Base-by-base conservation (phyloP, 768 basidiomycete genomes). In the Gymnopilus junonius region DNA sequence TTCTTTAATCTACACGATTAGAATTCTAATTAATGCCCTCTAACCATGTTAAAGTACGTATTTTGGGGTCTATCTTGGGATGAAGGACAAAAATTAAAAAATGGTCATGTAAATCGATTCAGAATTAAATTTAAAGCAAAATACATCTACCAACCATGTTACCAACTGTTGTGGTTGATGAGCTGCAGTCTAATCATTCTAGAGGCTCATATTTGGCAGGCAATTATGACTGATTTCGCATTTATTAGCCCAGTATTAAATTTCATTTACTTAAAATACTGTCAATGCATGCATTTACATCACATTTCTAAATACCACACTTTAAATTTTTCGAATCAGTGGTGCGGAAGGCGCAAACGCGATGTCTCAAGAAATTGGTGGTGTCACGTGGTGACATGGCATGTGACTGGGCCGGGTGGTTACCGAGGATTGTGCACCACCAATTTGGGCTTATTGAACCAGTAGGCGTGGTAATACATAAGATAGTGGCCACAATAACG, bases 401-500 rank as follows among this genome's bases (percentile, higher is more conserved):
- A 20, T 43, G 20, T 43, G 42, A 43, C 42, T 21, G 20, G 20
- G 35, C 11, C 11, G 11, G 4, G 35, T 10, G 42, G n/a, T 43
- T 12, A 25, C 45, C 45, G 14, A n/a, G n/a, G n/a, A n/a, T n/a
- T n/a, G n/a, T n/a, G n/a, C n/a, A n/a, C n/a, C n/a, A n/a, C n/a
- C n/a, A n/a, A 46, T 84, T 71, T 2, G 88, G 83, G 20, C 83
- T 80, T 23, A 91, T 78, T 3, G 77, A 74, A 34, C 85, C 87
- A 5, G 90, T 90, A 0, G 91, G 91, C 12, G 82, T 85, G 2
- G 87, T 84, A 59, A 93, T 79, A 27, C 81, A 83, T 35, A 92
- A 73, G 70, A 93, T 91, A 1, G 92, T 93, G 0, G 89, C 91
- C 55, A 92, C 64, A 69, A 93, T 92, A 66, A 92, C 91, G 61